Conservation (phyloP, 2,329 filamentous ascomycete species). For the Pseudocercospora vitis region DNA sequence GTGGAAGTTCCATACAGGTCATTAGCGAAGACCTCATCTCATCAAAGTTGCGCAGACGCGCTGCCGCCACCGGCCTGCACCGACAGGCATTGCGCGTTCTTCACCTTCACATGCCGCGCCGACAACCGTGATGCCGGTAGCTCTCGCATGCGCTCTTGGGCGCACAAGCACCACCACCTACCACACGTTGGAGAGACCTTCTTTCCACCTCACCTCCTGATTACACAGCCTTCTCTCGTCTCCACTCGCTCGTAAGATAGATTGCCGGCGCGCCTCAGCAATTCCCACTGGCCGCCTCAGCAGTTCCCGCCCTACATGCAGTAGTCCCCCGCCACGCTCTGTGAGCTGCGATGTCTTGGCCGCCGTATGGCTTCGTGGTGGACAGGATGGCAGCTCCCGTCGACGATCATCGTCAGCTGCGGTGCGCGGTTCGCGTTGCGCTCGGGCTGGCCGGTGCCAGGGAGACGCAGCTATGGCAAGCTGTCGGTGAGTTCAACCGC, state of each 20-base stretch:
- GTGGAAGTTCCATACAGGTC: not conserved
- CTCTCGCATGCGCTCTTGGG: not conserved
- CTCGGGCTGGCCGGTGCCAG: not conserved
- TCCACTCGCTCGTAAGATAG: too few relatives aligned
- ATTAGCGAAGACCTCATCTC: not conserved
- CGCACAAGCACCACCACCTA: not conserved
- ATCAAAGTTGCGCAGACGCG: not conserved
- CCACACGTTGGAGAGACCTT: not conserved
- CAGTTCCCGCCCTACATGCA: not conserved
- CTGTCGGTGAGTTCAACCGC: conserved; percentile 16
- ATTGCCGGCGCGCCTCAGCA: too few relatives aligned
- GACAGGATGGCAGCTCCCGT: too few relatives aligned
- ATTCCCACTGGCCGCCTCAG: not conserved
- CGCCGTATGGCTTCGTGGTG: not conserved
- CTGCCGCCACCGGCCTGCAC: not conserved
- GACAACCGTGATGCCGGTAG: not conserved
- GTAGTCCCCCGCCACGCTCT: not conserved
- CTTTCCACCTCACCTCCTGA: conserved; percentile 5
- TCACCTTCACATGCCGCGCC: not conserved
- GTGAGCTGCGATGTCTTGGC: not conserved
- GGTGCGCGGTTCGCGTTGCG: not conserved
- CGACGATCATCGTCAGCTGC: too few relatives aligned
- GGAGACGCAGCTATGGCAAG: not conserved
- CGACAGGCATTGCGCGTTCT: not conserved
- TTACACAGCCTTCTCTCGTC: too few relatives aligned